A percentile compares a stretch with the other conserved stretches of the same genome.
Conservation (phyloP, 169 alveolate genomes). For the Cryptosporidium sp. region DNA sequence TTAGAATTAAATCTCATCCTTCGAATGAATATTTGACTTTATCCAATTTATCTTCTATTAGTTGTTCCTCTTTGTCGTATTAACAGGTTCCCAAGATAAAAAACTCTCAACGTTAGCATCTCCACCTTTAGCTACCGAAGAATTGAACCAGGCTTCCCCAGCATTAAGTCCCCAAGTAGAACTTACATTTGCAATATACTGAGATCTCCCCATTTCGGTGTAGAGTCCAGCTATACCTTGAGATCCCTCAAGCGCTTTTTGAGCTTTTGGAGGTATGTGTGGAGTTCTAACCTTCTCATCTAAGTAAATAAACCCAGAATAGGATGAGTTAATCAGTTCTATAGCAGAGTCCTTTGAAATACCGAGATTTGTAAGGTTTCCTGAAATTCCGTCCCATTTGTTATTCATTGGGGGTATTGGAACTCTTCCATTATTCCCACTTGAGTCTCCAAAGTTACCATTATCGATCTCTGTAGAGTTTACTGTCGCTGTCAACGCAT, state of each 20-base stretch:
- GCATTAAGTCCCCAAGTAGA: conserved; percentile 71
- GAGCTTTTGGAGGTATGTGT: conserved; percentile 48
- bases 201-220: conserved; percentile 66
- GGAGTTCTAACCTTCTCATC: conserved; percentile 48
- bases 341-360: conserved; percentile 42
- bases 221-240: conserved; percentile 68
- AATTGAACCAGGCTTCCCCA: conserved; percentile 73
- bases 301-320: conserved; percentile 45
- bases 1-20: neutral
- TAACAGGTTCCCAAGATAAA: conserved; percentile 72
- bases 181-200: conserved; percentile 27
- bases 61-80: conserved; percentile 12
- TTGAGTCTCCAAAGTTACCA: conserved; percentile 31
- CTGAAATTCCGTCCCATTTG: conserved; percentile 60
- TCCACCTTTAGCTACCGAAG: conserved; percentile 54
- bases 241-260: conserved; percentile 38
- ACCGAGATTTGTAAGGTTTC: conserved; percentile 36
- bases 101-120: conserved; percentile 67
- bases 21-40: neutral
- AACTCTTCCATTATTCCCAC: neutral
- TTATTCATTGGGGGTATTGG: conserved; percentile 72
- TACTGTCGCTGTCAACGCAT: conserved; percentile 39
- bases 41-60: neutral
- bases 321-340: conserved; percentile 51
- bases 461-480: conserved; percentile 21